Evolutionary conservation across 345 rosid species (phyloP), one percentile per base, ranked within the genome.

Genomic region (Schrenkiella parvula): DNA sequence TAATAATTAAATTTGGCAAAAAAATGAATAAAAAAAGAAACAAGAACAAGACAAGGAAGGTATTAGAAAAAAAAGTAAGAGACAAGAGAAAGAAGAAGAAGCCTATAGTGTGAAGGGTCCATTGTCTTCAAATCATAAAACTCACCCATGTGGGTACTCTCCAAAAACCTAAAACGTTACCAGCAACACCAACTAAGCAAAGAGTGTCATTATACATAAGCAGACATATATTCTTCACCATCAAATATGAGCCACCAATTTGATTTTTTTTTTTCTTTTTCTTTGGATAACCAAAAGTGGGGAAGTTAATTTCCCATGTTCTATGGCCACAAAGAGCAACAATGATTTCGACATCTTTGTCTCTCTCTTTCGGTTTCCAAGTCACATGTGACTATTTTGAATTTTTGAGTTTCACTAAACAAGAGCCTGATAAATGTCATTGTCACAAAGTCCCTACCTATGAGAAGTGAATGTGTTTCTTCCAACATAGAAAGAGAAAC

Each of bases 141-240:
- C 67, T 70, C 29, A 55, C 21, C 66, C 79, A 75, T 62, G 79
- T 75, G 74, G 70, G 21, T 68, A 62, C 58, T 34, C 68, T 61
- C 73, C 63, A 74, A 66, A 55, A 55, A 55, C 77, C 71, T 54
- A 72, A 72, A 74, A 58, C 61, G 66, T 41, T 19, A 67, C 47
- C 46, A 72, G 70, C 44, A 72, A 54, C 66, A 65, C 72, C 70
- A 75, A 62, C 79, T 68, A 68, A 55, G 75, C 71, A 47, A 59
- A 69, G 64, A 62, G 41, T 39, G 54, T 48, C 60, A 70, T 62
- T 10, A 68, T 55, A 75, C 74, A 75, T 34, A 62, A 54, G 32
- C 50, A 55, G 76, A 70, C 80, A 70, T 76, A 76, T 76, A 76
- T 76, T 76, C 80, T 31, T 56, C 76, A 47, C 61, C 71, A 37